phyloP scores from a whole-genome alignment of 345 rosid species.

The Aquilaria malaccensis region DNA sequence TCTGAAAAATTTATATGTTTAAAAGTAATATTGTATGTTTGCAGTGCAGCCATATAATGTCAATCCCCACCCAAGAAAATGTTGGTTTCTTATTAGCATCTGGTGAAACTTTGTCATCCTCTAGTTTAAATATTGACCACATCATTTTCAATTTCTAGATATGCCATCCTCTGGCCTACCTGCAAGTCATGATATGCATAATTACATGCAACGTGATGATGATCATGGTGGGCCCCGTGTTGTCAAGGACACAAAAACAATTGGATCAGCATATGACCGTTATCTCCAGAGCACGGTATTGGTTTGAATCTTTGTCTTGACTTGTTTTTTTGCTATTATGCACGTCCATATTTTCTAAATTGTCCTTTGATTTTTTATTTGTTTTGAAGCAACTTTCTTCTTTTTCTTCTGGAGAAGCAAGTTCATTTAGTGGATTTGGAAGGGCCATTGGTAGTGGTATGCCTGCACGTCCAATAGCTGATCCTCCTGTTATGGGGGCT shows the following conservation, averaged over 20 bases:
- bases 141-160: constrained; percentile 23
- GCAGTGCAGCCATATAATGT: not conserved
- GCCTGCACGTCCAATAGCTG: constrained; percentile 33
- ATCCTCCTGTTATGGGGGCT: constrained; percentile 35
- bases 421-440: constrained; percentile 31
- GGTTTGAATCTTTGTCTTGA: not conserved
- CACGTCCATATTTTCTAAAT: constrained; percentile 7
- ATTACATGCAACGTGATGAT: constrained; percentile 51
- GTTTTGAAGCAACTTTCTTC: constrained; percentile 59
- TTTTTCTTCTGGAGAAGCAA: constrained; percentile 50
- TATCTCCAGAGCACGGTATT: constrained; percentile 58
- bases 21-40: too few species aligned
- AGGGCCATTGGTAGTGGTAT: constrained; percentile 30
- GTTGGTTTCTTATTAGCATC: not conserved
- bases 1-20: too few species aligned
- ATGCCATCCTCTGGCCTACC: constrained; percentile 33
- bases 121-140: not conserved
- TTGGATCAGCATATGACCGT: constrained; percentile 74
- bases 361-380: constrained; percentile 21
- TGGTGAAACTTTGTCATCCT: too few species aligned
- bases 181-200: constrained; percentile 41
- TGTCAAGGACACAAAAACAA: constrained; percentile 64
- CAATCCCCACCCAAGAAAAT: not conserved
- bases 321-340: not conserved
- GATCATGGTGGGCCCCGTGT: constrained; percentile 36